Evolutionary conservation across 805 yeast genomes (phyloP), one percentile per base, ranked within the genome.

Genomic region (Candida insectalens): DNA sequence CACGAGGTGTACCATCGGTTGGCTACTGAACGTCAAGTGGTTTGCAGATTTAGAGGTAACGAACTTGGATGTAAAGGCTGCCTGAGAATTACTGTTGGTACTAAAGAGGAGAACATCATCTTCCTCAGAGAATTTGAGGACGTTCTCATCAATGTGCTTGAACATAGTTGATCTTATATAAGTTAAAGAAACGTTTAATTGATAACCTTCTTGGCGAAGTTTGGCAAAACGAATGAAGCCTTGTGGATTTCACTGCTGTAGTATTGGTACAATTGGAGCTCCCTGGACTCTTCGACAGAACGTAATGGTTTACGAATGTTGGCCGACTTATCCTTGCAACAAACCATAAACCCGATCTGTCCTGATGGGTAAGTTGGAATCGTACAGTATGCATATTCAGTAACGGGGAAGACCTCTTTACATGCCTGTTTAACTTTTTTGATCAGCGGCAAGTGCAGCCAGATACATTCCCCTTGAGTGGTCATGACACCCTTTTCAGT

Each of bases 361-460:
- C 98, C 98, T 14, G 95, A 78, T 43, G 98, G 95, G 55, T 89
- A 89, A 38, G 97, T 88, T 54, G 98, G 98, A 47, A 88, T 85
- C 53, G 92, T 74, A 38, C 94, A 81, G 65, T 83, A 83, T 22
- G 94, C 87, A 57, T 87, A 88, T 55, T 82, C 92, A 27, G 81
- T 96, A 35, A 74, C 82, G 30, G 96, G 94, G 78, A 89, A 89
- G 30, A 89, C 85, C 42, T 74, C 74, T 44, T 67, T 60, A 62
- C 96, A 87, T 45, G 83, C 88, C 49, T 73, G 63, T 66, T 85
- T 83, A 64, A 89, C 73, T 46, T 82, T 74, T 53, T 81, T 71
- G 52, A 89, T 83, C 53, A 85, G 77, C 42, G 76, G 74, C 69
- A 89, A 67, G 64, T 88, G 95, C 45, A 88, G 69, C 94, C 95